These are phyloP conservation scores for Pyronema domesticum DNA, from an alignment of 495 filamentous ascomycete genomes.

Conservation along the genomic window DNA sequence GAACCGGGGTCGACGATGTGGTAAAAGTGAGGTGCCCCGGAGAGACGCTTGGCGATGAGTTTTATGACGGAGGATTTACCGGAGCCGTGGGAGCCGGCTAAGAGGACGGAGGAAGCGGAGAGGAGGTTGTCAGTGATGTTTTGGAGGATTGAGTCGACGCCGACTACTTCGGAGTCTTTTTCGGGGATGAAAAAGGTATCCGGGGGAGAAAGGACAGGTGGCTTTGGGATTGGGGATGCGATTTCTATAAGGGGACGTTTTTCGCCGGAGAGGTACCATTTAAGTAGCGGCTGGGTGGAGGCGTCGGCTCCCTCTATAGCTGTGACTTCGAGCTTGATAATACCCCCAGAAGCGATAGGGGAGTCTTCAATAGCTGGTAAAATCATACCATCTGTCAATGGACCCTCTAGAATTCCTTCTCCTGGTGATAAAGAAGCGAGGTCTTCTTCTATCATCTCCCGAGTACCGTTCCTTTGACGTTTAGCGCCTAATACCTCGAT, in stretches of 20 bases:
- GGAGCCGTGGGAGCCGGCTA: slow-evolving; percentile 74
- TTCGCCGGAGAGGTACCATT: slow-evolving; percentile 65
- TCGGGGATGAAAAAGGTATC: slow-evolving; percentile 17
- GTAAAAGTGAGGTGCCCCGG: slow-evolving; percentile 20
- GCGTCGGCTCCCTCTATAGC: slow-evolving; percentile 27
- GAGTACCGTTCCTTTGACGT: slow-evolving; percentile 39
- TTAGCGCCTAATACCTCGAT: slow-evolving; percentile 29
- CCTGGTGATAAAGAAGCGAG: slow-evolving; percentile 24
- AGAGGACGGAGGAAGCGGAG: slow-evolving; percentile 70
- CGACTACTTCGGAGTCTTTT: slow-evolving; percentile 38
- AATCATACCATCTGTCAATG: slow-evolving; percentile 74
- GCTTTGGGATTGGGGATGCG: slow-evolving; percentile 33
- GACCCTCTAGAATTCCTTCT: slow-evolving; percentile 57
- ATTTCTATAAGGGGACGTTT: slow-evolving; percentile 46
- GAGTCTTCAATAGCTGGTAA: slow-evolving; percentile 32
- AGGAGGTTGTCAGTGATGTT: slow-evolving; percentile 54
- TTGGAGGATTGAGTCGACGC: slow-evolving; percentile 58
- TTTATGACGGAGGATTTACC: slow-evolving; percentile 67
- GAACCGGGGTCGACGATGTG: slow-evolving; percentile 19
- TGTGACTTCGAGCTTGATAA: slow-evolving; percentile 25
- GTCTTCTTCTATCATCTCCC: slow-evolving; percentile 24
- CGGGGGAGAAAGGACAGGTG: slow-evolving; percentile 36
- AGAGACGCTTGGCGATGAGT: slow-evolving; percentile 25
- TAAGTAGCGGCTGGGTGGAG: slow-evolving; percentile 33
- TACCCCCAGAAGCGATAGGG: slow-evolving; percentile 18